Base-by-base conservation (phyloP, 129 eudicot genomes). In the Tanacetum coccineum region DNA sequence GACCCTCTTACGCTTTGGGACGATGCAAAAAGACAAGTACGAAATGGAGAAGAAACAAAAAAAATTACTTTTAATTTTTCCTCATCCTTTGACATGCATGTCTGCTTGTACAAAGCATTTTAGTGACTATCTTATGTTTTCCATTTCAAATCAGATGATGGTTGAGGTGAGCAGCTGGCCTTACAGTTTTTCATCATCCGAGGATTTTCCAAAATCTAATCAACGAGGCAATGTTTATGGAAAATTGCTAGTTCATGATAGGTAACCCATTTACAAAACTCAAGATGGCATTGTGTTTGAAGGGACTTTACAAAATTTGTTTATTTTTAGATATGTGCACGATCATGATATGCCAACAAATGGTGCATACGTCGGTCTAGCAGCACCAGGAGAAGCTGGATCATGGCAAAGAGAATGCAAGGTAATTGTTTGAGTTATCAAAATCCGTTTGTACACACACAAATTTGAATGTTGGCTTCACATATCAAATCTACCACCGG, bases 371-470 rank as follows among this genome's bases (percentile, higher is more conserved):
- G 79, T 94, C 20, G 99, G 99, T 11, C 74, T 92, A 67, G 98
- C 98, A 49, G 66, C 73, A 22, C 96, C 89, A 1, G 98, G 98
- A 40, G 95, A 82, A 22, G 75, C 72, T 25, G 98, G 98, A 54
- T 92, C 98, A 25, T 92, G 98, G 98, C 98, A 92, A 83, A 78
- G 89, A 77, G 98, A 92, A 76, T 85, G 96, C 96, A 92, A 92
- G 96, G 98, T 92, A 15, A 61, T 71, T 48, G 10, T 56, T 49
- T 9, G 5, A 26, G 1, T n/a, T 67, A 48, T 69, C 19, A 21
- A 20, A 47, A 18, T 13, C n/a, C 13, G 2, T 69, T 42, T 21
- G 19, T 44, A 10, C 8, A 6, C 15, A 20, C 36, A 58, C 21
- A 25, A 1, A 18, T 7, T 19, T 9, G 1, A 68, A 13, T 8